These are phyloP conservation scores for Vicia villosa DNA, from an alignment of 306 rosid genomes.

Conservation along the genomic window DNA sequence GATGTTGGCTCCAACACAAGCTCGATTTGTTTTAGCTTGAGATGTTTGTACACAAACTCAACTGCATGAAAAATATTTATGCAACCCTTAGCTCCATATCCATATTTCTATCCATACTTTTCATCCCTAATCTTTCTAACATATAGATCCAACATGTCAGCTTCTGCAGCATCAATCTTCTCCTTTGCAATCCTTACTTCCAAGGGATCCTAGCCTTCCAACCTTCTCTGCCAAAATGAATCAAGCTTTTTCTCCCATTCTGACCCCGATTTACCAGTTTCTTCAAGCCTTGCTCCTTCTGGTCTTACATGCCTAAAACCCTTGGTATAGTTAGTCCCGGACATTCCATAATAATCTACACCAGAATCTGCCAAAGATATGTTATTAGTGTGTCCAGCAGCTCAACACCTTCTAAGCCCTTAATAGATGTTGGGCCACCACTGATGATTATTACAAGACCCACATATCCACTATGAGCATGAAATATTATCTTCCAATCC, in stretches of 20 bases:
- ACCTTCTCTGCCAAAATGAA: constrained; percentile 79
- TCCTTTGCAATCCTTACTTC: constrained; percentile 96
- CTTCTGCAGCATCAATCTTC: constrained; percentile 90
- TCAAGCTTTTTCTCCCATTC: constrained; percentile 95
- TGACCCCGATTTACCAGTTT: constrained; percentile 53
- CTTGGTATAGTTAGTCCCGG: constrained; percentile 76
- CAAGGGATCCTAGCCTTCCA: constrained; percentile 88
- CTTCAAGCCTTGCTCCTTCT: constrained; percentile 58
- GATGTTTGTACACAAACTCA: constrained; percentile 94
- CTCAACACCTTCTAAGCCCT: constrained; percentile 95
- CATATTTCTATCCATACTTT: constrained; percentile 99
- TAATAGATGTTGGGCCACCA: constrained; percentile 83
- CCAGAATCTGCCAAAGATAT: constrained; percentile 96
- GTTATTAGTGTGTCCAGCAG: constrained; percentile 89
- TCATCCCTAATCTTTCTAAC: constrained; percentile 98
- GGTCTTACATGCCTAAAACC: constrained; percentile 92
- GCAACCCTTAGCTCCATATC: constrained; percentile 99
- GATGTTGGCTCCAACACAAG: constrained; percentile 80
- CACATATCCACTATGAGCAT: constrained; percentile 71
- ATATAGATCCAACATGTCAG: constrained; percentile 78
- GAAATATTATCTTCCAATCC: constrained; percentile 81
- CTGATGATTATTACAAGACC: constrained; percentile 85
- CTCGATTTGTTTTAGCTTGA: constrained; percentile 89
- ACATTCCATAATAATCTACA: constrained; percentile 91
- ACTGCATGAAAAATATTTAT: constrained; percentile 97